Base-by-base conservation (phyloP, 768 basidiomycete genomes). In the Psilocybe sp. region DNA sequence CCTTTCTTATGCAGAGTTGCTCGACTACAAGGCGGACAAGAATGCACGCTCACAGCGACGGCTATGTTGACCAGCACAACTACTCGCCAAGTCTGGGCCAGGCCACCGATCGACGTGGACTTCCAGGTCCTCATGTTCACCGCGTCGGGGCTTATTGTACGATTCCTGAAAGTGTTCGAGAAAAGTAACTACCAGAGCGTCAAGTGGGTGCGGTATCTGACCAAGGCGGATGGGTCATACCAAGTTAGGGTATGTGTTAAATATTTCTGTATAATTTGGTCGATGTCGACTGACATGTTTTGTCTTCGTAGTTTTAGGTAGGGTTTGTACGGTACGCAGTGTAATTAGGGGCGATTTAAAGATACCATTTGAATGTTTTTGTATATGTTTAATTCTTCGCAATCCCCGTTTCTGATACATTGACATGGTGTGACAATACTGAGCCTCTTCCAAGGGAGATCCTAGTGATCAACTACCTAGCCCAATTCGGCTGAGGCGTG, bases 81-180 rank as follows among this genome's bases (percentile, higher is more conserved):
- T 0, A 80, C 84, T 51, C 85, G 93, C 32, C 94, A 98, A 78
- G 86, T 96, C 4, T 99, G 97, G 97, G 94, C 95, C 2, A 77
- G 97, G 47, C 97, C 97, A 14, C 97, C 97, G 6, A 98, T 99
- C 62, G 92, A 96, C 58, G 86, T 98, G 55, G 97, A 99, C 67
- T 99, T 99, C 71, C 93, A 95, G 72, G 97, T 99, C 50, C 77
- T 99, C 58, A 99, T 99, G 97, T 92, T 98, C 69, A 98, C 97
- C 0, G 80, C 97, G 10, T 98, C 96, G 10, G 97, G 97, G 1
- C 67, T 99, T 60, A 88, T 96, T 44, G 97, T 99, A 38, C 82
- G 96, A 46, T 99, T 98, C 79, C 71, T 99, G 63, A 98, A 98
- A 67, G 96, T 99, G 14, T 98, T 98, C 58, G 97, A 98, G 75